Conservation (phyloP, 2,329 filamentous ascomycete species). For the Periglandula ipomoeae region DNA sequence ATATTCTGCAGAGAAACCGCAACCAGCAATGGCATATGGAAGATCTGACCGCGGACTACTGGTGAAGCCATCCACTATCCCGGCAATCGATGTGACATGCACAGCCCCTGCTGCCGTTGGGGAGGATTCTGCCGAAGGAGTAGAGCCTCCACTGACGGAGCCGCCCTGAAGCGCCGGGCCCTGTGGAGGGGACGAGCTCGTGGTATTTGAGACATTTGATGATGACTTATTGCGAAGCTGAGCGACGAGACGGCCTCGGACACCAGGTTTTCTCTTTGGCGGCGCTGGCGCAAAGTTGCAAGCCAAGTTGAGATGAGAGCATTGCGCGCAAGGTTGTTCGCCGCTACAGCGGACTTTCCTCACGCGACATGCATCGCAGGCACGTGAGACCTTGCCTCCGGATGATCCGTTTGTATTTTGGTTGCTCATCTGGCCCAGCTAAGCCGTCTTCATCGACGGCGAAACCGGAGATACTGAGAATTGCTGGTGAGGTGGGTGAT, state of each 20-base stretch:
- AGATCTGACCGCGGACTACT: conserved; percentile 3
- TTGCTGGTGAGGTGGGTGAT: not conserved
- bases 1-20: conserved; percentile 20
- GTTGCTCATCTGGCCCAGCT: conserved; percentile 8
- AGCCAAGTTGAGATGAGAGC: conserved; percentile 23
- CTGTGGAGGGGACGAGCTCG: conserved; percentile 3
- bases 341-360: conserved; percentile 30
- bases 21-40: conserved; percentile 4
- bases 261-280: conserved; percentile 24
- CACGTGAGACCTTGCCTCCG: conserved; percentile 16
- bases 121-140: conserved; percentile 10
- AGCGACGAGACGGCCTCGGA: conserved; percentile 25
- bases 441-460: conserved; percentile 2
- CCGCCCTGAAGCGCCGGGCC: not conserved
- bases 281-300: conserved; percentile 25
- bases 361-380: conserved; percentile 29
- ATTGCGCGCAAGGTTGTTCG: conserved; percentile 25
- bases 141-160: conserved; percentile 4
- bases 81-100: conserved; percentile 17
- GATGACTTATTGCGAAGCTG: conserved; percentile 21
- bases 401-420: not conserved
- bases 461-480: not conserved
- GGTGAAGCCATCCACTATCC: conserved; percentile 14
- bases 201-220: conserved; percentile 1
- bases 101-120: not conserved